These are phyloP conservation scores for Parasitella parasitica DNA, from an alignment of 371 early-diverging fungal species.

Conservation along the genomic window DNA sequence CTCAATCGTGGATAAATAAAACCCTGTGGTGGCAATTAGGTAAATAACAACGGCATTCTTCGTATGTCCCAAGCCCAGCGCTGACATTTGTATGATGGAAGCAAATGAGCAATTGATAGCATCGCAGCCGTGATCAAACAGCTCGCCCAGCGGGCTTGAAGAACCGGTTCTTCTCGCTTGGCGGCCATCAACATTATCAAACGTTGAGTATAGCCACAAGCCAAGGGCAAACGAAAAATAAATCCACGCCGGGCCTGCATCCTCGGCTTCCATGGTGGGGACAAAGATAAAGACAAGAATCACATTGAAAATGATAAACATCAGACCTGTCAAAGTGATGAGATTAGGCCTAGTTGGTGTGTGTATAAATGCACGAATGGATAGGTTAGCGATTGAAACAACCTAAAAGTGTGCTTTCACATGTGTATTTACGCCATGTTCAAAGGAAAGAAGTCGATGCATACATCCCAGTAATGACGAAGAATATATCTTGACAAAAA, in stretches of 20 bases:
- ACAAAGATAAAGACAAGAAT: constrained; percentile 54
- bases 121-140: constrained; percentile 93
- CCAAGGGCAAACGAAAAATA: constrained; percentile 76
- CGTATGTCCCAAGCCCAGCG: constrained; percentile 76
- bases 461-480: constrained; percentile 86
- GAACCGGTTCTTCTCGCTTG: constrained; percentile 95
- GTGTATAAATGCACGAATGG: not conserved
- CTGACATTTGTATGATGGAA: constrained; percentile 79
- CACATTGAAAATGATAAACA: constrained; percentile 83
- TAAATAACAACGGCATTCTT: constrained; percentile 62
- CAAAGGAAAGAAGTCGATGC: constrained; percentile 84
- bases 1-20: constrained; percentile 95
- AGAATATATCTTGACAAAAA: constrained; percentile 81
- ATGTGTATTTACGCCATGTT: constrained; percentile 96
- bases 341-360: constrained; percentile 81
- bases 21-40: constrained; percentile 70
- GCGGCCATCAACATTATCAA: constrained; percentile 98
- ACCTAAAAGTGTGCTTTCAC: no score
- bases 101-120: constrained; percentile 89
- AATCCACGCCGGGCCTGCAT: constrained; percentile 41
- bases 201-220: constrained; percentile 93
- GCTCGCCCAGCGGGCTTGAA: constrained; percentile 94
- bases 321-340: constrained; percentile 93
- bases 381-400: not conserved
- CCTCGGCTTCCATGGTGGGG: constrained; percentile 38